These are phyloP conservation scores for Sherardia arvensis DNA, from an alignment of 257 asterid species.

Conservation along the genomic window DNA sequence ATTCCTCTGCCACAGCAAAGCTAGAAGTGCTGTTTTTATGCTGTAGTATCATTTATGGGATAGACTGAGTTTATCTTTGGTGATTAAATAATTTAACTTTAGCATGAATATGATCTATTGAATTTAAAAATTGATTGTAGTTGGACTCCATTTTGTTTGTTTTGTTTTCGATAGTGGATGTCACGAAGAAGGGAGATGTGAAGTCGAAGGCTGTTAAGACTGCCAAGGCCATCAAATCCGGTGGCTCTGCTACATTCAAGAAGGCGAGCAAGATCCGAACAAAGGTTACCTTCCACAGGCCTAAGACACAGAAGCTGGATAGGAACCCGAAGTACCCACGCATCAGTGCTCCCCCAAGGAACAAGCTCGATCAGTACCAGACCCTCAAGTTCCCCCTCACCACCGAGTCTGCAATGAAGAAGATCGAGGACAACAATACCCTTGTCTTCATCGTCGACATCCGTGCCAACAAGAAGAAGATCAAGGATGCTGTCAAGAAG, in stretches of 20 bases:
- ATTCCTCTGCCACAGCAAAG: too few relatives aligned
- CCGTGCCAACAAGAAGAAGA: slow-evolving; percentile 31
- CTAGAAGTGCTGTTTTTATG: too few relatives aligned
- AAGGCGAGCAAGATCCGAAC: slow-evolving; percentile 27
- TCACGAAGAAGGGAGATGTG: slow-evolving; percentile 17
- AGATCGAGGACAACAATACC: slow-evolving; percentile 33
- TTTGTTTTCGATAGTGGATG: background rate
- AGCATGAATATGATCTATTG: background rate
- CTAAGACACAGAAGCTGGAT: slow-evolving; percentile 28
- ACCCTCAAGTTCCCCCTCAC: slow-evolving; percentile 31
- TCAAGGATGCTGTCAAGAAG: slow-evolving; percentile 31
- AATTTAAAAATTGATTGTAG: background rate
- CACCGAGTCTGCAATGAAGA: slow-evolving; percentile 35
- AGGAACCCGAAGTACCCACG: slow-evolving; percentile 29
- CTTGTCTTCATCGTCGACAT: slow-evolving; percentile 30
- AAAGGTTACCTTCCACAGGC: slow-evolving; percentile 29
- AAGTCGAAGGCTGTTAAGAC: slow-evolving; percentile 29
- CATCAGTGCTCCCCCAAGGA: slow-evolving; percentile 28
- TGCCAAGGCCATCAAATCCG: slow-evolving; percentile 31
- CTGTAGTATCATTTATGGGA: too few relatives aligned
- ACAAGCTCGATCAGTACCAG: slow-evolving; percentile 29
- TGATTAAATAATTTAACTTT: too few relatives aligned
- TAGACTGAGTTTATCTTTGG: background rate
- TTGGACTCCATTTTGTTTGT: background rate
- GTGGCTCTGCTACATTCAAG: slow-evolving; percentile 16